These are phyloP conservation scores for Arthrobotrys iridis DNA, from an alignment of 2,329 filamentous ascomycete genomes.

Conservation along the genomic window DNA sequence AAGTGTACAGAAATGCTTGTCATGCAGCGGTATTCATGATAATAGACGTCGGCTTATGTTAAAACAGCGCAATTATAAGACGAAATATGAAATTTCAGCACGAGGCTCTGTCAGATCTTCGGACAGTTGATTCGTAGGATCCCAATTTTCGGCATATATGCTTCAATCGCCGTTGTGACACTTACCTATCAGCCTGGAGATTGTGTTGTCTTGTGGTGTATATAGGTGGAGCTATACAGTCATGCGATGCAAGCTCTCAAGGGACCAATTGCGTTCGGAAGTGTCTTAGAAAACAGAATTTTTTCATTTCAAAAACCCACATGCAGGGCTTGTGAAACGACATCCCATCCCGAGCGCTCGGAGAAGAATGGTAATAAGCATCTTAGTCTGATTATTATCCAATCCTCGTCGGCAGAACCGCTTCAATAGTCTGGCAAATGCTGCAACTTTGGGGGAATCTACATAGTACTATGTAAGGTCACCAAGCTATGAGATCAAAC, in stretches of 20 bases:
- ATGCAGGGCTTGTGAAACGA: not conserved
- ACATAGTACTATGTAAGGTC: too few relatives aligned
- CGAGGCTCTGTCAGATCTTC: not conserved
- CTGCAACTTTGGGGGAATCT: not conserved
- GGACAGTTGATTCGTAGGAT: not conserved
- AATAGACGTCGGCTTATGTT: too few relatives aligned
- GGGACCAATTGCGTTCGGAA: not conserved
- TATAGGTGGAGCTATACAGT: not conserved
- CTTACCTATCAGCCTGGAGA: not conserved
- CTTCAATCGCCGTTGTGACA: not conserved
- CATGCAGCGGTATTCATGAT: not conserved
- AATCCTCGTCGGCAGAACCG: slow-evolving; percentile 2
- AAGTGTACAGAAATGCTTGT: not conserved
- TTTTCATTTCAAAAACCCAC: not conserved
- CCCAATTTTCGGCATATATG: not conserved
- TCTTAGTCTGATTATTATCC: slow-evolving; percentile 4
- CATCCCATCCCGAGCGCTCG: not conserved
- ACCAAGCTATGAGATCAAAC: not conserved
- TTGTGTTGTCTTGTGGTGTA: not conserved
- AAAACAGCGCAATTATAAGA: not conserved
- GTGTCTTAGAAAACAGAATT: not conserved
- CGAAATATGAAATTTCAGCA: not conserved
- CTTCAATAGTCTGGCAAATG: not conserved
- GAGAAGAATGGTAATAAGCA: slow-evolving; percentile 7
- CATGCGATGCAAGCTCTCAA: not conserved